Percentiles rank a stretch among this genome's conserved stretches.
Conservation (phyloP, 306 rosid genomes). For the Oxytropis ochrocephala region DNA sequence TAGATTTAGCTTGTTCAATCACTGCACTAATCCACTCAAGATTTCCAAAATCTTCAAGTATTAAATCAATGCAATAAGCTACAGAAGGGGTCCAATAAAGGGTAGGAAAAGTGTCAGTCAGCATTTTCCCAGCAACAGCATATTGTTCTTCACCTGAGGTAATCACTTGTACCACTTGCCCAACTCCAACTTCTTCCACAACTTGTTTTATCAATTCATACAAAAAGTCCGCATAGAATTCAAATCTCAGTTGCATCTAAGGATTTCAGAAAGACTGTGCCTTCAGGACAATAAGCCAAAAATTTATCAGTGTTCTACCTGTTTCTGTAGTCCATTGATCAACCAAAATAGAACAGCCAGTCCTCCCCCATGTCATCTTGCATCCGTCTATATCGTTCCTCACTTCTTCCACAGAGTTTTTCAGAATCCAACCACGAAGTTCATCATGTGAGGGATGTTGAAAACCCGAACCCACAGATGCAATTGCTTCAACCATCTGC, state of each 20-base stretch:
- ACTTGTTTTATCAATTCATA: conserved; percentile 60
- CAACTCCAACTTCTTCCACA: conserved; percentile 74
- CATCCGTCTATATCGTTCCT: conserved; percentile 52
- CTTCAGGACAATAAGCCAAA: conserved; percentile 68
- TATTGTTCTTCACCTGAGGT: conserved; percentile 54
- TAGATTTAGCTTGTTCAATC: conserved; percentile 69
- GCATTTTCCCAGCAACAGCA: conserved; percentile 53
- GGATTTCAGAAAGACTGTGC: conserved; percentile 59
- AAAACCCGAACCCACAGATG: conserved; percentile 42
- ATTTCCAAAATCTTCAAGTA: conserved; percentile 71
- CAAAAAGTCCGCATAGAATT: conserved; percentile 40
- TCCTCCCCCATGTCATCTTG: conserved; percentile 61
- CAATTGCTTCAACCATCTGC: conserved; percentile 79
- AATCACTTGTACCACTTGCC: conserved; percentile 80
- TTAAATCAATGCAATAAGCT: conserved; percentile 51
- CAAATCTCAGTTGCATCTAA: conserved; percentile 59
- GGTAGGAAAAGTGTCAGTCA: conserved; percentile 62
- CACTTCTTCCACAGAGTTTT: conserved; percentile 70
- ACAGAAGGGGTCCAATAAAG: conserved; percentile 84
- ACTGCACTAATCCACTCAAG: conserved; percentile 62
- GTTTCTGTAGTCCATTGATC: conserved; percentile 60
- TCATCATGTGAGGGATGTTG: conserved; percentile 58
- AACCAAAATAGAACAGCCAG: conserved; percentile 80
- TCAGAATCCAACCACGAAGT: conserved; percentile 78
- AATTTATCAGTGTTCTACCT: conserved; percentile 36